phyloP scores from a whole-genome alignment of 129 eudicot species.

The Ambrosia artemisiifolia region DNA sequence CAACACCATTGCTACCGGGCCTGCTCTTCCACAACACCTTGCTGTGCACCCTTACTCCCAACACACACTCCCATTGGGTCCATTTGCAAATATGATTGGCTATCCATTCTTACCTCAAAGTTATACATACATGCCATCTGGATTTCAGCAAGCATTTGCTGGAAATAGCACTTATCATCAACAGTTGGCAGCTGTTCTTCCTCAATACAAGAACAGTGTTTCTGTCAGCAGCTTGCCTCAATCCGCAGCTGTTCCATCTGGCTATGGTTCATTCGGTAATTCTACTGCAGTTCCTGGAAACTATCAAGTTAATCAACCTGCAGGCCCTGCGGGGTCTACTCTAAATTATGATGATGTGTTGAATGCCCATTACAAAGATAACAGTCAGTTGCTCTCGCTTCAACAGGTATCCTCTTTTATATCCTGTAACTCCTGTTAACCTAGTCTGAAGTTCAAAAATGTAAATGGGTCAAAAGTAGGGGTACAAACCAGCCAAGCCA shows the following conservation, averaged over 20 bases:
- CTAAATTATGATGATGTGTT: constrained; percentile 76
- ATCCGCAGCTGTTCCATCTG: constrained; percentile 81
- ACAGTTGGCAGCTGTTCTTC: constrained; percentile 66
- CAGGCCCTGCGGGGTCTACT: constrained; percentile 70
- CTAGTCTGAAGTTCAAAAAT: not conserved
- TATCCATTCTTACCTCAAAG: constrained; percentile 82
- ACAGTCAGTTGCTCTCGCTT: constrained; percentile 67
- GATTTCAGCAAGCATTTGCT: constrained; percentile 83
- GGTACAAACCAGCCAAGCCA: too few species aligned
- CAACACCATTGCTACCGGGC: constrained; percentile 59
- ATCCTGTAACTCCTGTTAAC: not conserved
- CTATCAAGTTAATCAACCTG: constrained; percentile 68
- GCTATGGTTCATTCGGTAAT: constrained; percentile 73
- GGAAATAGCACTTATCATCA: constrained; percentile 84
- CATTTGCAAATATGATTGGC: constrained; percentile 75
- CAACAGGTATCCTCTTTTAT: constrained; percentile 68
- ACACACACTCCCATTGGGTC: constrained; percentile 77
- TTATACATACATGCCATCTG: constrained; percentile 89
- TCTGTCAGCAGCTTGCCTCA: constrained; percentile 82
- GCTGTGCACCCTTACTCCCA: constrained; percentile 83
- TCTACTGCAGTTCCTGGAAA: constrained; percentile 67
- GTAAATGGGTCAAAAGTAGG: not conserved
- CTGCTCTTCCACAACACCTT: constrained; percentile 78
- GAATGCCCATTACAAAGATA: constrained; percentile 89
- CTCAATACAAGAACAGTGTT: constrained; percentile 74